Percentiles rank a stretch among this genome's conserved stretches.
These are phyloP conservation scores for Trametes villosa DNA, from an alignment of 768 basidiomycete species.

Conservation along the genomic window DNA sequence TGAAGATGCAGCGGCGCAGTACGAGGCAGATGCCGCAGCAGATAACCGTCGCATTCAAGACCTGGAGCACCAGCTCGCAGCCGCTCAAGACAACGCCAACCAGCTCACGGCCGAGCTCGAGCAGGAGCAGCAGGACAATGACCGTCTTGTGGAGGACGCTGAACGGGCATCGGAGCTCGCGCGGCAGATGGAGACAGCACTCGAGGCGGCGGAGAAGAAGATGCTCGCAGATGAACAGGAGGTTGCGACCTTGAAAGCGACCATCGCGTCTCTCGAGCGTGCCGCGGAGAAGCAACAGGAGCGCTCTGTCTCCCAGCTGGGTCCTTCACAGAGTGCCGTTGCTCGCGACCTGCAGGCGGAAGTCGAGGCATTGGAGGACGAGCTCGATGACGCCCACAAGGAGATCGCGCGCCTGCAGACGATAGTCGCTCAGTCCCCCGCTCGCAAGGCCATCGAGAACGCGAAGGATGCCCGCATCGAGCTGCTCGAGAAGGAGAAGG, in stretches of 20 bases:
- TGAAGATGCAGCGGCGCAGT: conserved; percentile 57
- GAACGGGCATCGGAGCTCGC: conserved; percentile 59
- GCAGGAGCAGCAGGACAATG: conserved; percentile 51
- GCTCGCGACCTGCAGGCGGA: conserved; percentile 52
- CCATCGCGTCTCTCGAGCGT: conserved; percentile 59
- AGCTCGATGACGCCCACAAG: conserved; percentile 75
- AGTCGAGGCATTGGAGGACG: conserved; percentile 68
- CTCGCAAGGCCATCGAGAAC: conserved; percentile 75
- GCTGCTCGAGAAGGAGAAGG: conserved; percentile 75
- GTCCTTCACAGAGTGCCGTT: conserved; percentile 33
- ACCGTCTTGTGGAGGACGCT: conserved; percentile 55
- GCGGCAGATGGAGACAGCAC: conserved; percentile 73
- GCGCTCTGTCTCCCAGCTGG: conserved; percentile 29
- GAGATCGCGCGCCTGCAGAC: conserved; percentile 76
- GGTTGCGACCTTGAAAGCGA: conserved; percentile 53
- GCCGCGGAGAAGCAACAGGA: conserved; percentile 43
- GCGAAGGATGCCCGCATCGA: conserved; percentile 79
- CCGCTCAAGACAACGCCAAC: conserved; percentile 50
- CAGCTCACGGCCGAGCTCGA: conserved; percentile 50
- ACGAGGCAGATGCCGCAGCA: conserved; percentile 61
- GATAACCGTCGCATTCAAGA: conserved; percentile 56
- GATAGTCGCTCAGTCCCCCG: conserved; percentile 71
- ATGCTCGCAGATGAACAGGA: conserved; percentile 65
- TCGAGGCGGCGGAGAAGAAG: conserved; percentile 75
- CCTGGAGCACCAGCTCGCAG: conserved; percentile 59